These are phyloP conservation scores for Jackrogersella multiformis DNA, from an alignment of 495 filamentous ascomycete genomes.

Conservation along the genomic window DNA sequence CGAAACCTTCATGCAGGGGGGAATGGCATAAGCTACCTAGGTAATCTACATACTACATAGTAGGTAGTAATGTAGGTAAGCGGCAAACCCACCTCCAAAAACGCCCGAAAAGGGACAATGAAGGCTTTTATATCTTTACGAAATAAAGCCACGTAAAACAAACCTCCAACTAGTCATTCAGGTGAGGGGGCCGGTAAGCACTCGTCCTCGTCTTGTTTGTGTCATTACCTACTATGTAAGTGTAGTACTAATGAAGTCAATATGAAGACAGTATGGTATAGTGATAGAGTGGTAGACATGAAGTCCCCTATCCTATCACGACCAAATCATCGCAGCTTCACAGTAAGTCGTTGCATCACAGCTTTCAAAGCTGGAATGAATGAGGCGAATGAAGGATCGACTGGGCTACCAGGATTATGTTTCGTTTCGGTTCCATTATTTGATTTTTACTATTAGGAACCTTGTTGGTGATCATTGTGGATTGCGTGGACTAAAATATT, in stretches of 20 bases:
- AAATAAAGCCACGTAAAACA: not conserved
- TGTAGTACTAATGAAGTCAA: no score
- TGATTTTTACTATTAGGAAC: not conserved
- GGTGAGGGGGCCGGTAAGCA: not conserved
- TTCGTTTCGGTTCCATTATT: slow-evolving; percentile 37
- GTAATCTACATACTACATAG: no score
- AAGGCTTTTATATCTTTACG: not conserved
- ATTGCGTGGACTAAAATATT: slow-evolving; percentile 12
- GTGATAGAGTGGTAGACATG: not conserved
- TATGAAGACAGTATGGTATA: no score
- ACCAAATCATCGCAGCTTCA: slow-evolving; percentile 1
- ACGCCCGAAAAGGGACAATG: not conserved
- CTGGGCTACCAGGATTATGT: slow-evolving; percentile 4
- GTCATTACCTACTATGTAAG: no score
- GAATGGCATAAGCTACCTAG: no score
- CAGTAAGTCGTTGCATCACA: not conserved
- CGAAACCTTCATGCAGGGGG: slow-evolving; percentile 37
- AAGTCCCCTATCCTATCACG: not conserved
- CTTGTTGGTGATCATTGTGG: slow-evolving; percentile 24
- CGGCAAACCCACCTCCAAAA: slow-evolving; percentile 12
- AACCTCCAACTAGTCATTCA: not conserved
- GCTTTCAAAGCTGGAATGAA: slow-evolving; percentile 4
- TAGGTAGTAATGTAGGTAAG: no score
- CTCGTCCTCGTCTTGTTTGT: no score
- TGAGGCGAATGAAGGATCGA: slow-evolving; percentile 10